Evolutionary conservation across 345 rosid genomes (phyloP).

Genomic region (Rhizophora mangle): DNA sequence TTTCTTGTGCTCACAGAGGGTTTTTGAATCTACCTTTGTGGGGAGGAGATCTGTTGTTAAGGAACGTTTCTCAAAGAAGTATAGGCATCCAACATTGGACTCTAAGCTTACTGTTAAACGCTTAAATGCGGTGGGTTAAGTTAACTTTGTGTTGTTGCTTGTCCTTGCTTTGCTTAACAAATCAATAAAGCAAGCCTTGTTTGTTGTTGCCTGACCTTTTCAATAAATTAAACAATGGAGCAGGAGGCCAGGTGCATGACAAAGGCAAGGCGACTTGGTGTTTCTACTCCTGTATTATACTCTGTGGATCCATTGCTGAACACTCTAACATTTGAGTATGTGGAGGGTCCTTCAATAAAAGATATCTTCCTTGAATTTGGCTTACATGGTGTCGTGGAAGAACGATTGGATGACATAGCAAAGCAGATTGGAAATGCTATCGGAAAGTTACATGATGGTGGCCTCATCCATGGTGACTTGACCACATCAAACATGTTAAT

Average conservation of each 20-base stretch:
- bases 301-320: constrained; percentile 72
- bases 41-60: constrained; percentile 72
- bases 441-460: constrained; percentile 92
- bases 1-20: constrained; percentile 45
- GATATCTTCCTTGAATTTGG: constrained; percentile 86
- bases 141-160: constrained; percentile 7
- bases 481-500: constrained; percentile 93
- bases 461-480: constrained; percentile 92
- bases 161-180: background rate
- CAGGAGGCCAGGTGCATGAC: constrained; percentile 98
- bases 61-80: constrained; percentile 94
- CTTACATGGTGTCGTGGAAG: constrained; percentile 55
- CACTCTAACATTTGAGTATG: constrained; percentile 71
- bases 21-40: constrained; percentile 72
- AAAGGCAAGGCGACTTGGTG: constrained; percentile 91
- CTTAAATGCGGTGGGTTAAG: constrained; percentile 75
- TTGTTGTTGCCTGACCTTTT: constrained; percentile 5
- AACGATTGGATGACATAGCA: constrained; percentile 68
- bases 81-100: constrained; percentile 87
- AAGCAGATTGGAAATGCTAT: constrained; percentile 81
- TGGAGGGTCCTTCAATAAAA: constrained; percentile 81
- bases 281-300: constrained; percentile 72
- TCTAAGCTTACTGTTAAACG: constrained; percentile 80
- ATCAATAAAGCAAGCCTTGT: background rate
- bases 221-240: constrained; percentile 5